These are phyloP conservation scores for Phytophthora boehmeriae DNA, from an alignment of 352 stramenopile genomes.

Conservation along the genomic window DNA sequence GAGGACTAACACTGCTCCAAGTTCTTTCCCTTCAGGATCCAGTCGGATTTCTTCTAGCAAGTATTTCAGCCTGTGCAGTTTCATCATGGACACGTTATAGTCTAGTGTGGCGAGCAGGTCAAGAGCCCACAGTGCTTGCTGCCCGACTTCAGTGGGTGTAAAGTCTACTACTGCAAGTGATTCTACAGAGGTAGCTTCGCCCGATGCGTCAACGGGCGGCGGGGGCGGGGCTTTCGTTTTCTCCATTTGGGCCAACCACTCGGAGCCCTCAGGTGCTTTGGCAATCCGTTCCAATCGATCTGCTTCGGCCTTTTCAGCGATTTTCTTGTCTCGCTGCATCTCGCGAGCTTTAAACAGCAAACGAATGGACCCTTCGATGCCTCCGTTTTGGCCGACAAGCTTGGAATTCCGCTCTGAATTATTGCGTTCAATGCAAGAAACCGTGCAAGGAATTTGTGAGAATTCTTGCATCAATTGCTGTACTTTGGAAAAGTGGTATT, in stretches of 20 bases:
- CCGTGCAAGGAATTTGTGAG: slow-evolving; percentile 1
- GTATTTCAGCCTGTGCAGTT: slow-evolving; percentile 74
- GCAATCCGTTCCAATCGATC: slow-evolving; percentile 32
- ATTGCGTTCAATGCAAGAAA: not conserved
- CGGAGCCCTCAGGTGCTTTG: slow-evolving; percentile 26
- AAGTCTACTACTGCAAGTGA: slow-evolving; percentile 66
- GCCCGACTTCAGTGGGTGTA: slow-evolving; percentile 65
- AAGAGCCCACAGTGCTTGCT: slow-evolving; percentile 77
- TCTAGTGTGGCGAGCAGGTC: slow-evolving; percentile 67
- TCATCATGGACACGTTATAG: slow-evolving; percentile 79
- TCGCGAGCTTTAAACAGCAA: slow-evolving; percentile 66
- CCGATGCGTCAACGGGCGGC: slow-evolving; percentile 28
- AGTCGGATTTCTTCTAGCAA: slow-evolving; percentile 72
- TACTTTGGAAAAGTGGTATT: not conserved
- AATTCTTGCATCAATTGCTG: not conserved
- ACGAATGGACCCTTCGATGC: slow-evolving; percentile 63
- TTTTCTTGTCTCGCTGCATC: slow-evolving; percentile 58
- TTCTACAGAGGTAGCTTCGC: slow-evolving; percentile 39
- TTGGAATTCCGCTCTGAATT: slow-evolving; percentile 60
- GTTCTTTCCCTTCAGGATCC: slow-evolving; percentile 59
- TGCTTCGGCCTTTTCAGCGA: slow-evolving; percentile 40
- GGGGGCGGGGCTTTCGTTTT: slow-evolving; percentile 31
- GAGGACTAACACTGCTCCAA: slow-evolving; percentile 63
- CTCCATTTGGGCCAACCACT: slow-evolving; percentile 50
- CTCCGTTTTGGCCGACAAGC: slow-evolving; percentile 58